Evolutionary conservation across 495 filamentous ascomycete species (phyloP).

Genomic region (Podospora australis): DNA sequence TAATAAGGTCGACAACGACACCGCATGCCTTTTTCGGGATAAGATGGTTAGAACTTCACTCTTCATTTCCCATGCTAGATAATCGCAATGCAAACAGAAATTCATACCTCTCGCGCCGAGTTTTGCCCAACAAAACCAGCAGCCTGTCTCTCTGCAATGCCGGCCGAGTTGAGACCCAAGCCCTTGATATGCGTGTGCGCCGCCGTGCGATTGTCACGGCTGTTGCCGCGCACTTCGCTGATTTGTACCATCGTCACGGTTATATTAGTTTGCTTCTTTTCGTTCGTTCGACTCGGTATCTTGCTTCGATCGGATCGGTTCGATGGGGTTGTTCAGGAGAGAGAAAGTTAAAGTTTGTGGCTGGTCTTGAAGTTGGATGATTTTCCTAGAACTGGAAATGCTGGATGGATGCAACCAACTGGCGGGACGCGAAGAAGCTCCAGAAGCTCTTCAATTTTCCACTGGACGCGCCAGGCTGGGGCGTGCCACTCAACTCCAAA

Average conservation of each 20-base stretch:
- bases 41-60: background rate
- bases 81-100: background rate
- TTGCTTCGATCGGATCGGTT: too few relatives aligned
- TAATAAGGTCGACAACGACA: slow-evolving; percentile 89
- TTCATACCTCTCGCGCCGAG: slow-evolving; percentile 70
- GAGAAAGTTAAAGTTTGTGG: too few relatives aligned
- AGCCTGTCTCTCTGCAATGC: slow-evolving; percentile 66
- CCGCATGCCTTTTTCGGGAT: slow-evolving; percentile 62
- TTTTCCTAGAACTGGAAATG: too few relatives aligned
- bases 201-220: slow-evolving; percentile 90
- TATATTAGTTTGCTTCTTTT: too few relatives aligned
- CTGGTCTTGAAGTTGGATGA: too few relatives aligned
- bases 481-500: too few relatives aligned
- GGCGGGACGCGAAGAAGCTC: too few relatives aligned
- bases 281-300: too few relatives aligned
- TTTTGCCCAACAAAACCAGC: slow-evolving; percentile 87
- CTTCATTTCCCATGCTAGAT: background rate
- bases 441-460: too few relatives aligned
- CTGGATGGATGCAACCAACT: too few relatives aligned
- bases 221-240: slow-evolving; percentile 91
- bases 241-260: slow-evolving; percentile 71
- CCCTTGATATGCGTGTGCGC: slow-evolving; percentile 97
- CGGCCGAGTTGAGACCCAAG: slow-evolving; percentile 75
- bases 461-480: too few relatives aligned
- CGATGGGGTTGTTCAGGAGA: too few relatives aligned